A percentile compares a stretch with the other conserved stretches of the same genome.
These are phyloP conservation scores for Beauveria sp. DNA, from an alignment of 2,329 filamentous ascomycete species.

Conservation along the genomic window DNA sequence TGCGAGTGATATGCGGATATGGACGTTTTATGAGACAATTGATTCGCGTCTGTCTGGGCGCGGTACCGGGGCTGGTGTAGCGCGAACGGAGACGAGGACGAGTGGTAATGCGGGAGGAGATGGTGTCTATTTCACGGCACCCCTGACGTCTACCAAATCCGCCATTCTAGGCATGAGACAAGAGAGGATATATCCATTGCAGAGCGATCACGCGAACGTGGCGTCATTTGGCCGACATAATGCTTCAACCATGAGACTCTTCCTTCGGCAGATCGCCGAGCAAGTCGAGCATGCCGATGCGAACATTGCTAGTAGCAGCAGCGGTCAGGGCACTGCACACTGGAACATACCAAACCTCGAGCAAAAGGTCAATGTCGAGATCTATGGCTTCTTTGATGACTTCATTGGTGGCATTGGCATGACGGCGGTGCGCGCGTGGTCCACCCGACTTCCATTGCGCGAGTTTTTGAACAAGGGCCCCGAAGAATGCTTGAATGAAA, in stretches of 20 bases:
- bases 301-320: slow-evolving; percentile 10
- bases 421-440: slow-evolving; percentile 38
- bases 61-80: slow-evolving; percentile 26
- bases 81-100: background rate
- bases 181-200: slow-evolving; percentile 44
- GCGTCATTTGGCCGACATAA: slow-evolving; percentile 47
- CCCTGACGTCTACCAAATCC: slow-evolving; percentile 51
- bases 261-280: slow-evolving; percentile 26
- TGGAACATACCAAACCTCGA: slow-evolving; percentile 30
- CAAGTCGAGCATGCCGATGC: slow-evolving; percentile 27
- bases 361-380: slow-evolving; percentile 47
- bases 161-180: slow-evolving; percentile 42
- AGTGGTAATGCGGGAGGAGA: slow-evolving; percentile 14
- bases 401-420: slow-evolving; percentile 24
- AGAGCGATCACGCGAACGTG: slow-evolving; percentile 48
- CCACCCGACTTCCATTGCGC: slow-evolving; percentile 40
- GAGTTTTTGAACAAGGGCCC: slow-evolving; percentile 51
- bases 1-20: slow-evolving; percentile 50
- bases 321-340: background rate
- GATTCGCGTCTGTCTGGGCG: slow-evolving; percentile 48
- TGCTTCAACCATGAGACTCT: slow-evolving; percentile 37
- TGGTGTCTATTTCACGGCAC: slow-evolving; percentile 51
- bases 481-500: slow-evolving; percentile 44
- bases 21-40: slow-evolving; percentile 57
- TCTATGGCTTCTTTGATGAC: slow-evolving; percentile 53